Percentiles rank a stretch among this genome's conserved stretches.
These are phyloP conservation scores for Coprinopsis sp. DNA, from an alignment of 768 basidiomycete genomes.

Conservation along the genomic window DNA sequence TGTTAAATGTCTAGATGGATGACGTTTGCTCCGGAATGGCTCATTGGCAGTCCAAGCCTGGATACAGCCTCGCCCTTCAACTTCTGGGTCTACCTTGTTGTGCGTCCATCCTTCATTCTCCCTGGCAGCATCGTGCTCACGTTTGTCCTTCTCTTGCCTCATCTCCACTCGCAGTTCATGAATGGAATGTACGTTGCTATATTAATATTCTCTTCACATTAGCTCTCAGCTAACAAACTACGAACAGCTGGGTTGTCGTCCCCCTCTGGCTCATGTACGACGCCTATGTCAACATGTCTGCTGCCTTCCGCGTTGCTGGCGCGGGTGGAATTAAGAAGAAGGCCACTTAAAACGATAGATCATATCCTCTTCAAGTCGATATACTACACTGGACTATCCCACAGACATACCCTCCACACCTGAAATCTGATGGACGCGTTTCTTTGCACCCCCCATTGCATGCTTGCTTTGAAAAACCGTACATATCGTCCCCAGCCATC, in stretches of 20 bases:
- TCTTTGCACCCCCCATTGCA: too few relatives aligned
- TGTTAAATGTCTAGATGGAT: conserved; percentile 51
- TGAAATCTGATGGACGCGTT: too few relatives aligned
- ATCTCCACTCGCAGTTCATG: conserved; percentile 72
- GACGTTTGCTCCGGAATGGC: conserved; percentile 88
- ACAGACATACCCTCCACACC: too few relatives aligned
- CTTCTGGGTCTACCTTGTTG: conserved; percentile 78
- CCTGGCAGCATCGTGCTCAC: not conserved
- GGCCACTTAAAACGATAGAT: too few relatives aligned
- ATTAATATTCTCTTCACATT: not conserved
- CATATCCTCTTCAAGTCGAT: too few relatives aligned
- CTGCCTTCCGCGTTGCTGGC: too few relatives aligned
- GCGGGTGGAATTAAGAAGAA: too few relatives aligned
- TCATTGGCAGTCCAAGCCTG: conserved; percentile 67
- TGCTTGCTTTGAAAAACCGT: too few relatives aligned
- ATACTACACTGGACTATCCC: too few relatives aligned
- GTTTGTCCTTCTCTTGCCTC: conserved; percentile 1
- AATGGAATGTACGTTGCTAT: conserved; percentile 58
- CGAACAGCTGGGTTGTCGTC: conserved; percentile 69
- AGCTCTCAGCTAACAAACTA: not conserved
- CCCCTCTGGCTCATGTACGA: conserved; percentile 75
- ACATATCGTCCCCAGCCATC: too few relatives aligned
- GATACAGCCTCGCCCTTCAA: conserved; percentile 66
- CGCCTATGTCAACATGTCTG: conserved; percentile 74
- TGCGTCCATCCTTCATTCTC: conserved; percentile 33